These are phyloP conservation scores for Sabuloglossum arenarium DNA, from an alignment of 495 filamentous ascomycete genomes.

Conservation along the genomic window DNA sequence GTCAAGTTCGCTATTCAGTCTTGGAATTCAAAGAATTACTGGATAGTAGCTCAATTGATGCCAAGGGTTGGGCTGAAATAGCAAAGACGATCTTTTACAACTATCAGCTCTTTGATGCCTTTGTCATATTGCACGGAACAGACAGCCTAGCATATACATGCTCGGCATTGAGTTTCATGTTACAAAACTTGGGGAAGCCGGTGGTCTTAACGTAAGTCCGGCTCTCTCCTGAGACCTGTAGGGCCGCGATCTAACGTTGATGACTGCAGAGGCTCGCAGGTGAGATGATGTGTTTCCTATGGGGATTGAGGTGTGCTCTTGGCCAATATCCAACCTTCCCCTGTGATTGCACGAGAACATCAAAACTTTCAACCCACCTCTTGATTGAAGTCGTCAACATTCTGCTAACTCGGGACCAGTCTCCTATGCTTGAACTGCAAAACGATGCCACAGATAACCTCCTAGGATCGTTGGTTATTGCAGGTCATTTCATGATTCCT, in stretches of 20 bases:
- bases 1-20: conserved; percentile 67
- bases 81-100: conserved; percentile 46
- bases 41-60: conserved; percentile 83
- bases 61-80: conserved; percentile 77
- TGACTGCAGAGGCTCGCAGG: neutral
- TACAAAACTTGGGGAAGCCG: conserved; percentile 77
- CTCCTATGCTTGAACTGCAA: conserved; percentile 79
- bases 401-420: conserved; percentile 43
- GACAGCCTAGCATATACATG: conserved; percentile 84
- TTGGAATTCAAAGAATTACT: conserved; percentile 75
- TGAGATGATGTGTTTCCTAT: neutral
- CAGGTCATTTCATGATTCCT: conserved; percentile 88
- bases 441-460: conserved; percentile 95
- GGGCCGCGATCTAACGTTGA: neutral
- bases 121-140: conserved; percentile 92
- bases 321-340: neutral
- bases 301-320: neutral
- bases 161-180: conserved; percentile 87
- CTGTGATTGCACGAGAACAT: too few relatives aligned
- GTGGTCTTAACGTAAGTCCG: conserved; percentile 36
- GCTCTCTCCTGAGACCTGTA: conserved; percentile 20
- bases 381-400: neutral
- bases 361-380: neutral
- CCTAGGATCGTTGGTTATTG: conserved; percentile 77
- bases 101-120: conserved; percentile 81